Conservation (phyloP, 805 yeast species). For the Metschnikowia colocasiae region DNA sequence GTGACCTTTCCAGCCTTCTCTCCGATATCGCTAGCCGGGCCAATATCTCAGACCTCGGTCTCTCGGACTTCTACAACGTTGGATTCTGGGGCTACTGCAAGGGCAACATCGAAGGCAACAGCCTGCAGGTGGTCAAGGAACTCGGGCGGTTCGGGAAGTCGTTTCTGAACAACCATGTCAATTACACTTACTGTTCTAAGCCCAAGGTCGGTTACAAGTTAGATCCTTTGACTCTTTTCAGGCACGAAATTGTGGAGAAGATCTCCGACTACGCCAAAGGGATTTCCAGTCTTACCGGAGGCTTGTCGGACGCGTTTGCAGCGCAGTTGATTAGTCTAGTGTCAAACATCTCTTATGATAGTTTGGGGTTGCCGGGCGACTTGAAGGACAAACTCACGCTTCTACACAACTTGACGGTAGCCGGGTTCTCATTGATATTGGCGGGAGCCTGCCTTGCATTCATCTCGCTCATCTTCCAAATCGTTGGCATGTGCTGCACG, state of each 20-base stretch:
- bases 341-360: constrained; percentile 22
- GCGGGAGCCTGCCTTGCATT: constrained; percentile 34
- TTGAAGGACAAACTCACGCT: constrained; percentile 44
- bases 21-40: constrained; percentile 20
- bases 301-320: constrained; percentile 9
- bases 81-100: constrained; percentile 45
- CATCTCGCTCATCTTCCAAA: constrained; percentile 48
- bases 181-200: constrained; percentile 48
- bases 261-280: constrained; percentile 23
- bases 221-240: constrained; percentile 44
- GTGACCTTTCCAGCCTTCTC: constrained; percentile 18
- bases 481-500: constrained; percentile 37
- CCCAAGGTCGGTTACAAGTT: constrained; percentile 56
- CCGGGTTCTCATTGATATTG: constrained; percentile 49
- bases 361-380: constrained; percentile 50
- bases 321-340: constrained; percentile 13
- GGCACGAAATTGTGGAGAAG: constrained; percentile 30
- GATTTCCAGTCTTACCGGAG: constrained; percentile 16
- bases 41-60: constrained; percentile 32
- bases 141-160: constrained; percentile 17
- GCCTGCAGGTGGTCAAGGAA: constrained; percentile 2
- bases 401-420: constrained; percentile 47
- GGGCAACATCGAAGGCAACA: constrained; percentile 21
- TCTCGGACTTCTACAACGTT: constrained; percentile 38
- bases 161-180: constrained; percentile 29